These are phyloP conservation scores for Claviceps purpurea DNA, from an alignment of 2,329 filamentous ascomycete genomes.

Conservation along the genomic window DNA sequence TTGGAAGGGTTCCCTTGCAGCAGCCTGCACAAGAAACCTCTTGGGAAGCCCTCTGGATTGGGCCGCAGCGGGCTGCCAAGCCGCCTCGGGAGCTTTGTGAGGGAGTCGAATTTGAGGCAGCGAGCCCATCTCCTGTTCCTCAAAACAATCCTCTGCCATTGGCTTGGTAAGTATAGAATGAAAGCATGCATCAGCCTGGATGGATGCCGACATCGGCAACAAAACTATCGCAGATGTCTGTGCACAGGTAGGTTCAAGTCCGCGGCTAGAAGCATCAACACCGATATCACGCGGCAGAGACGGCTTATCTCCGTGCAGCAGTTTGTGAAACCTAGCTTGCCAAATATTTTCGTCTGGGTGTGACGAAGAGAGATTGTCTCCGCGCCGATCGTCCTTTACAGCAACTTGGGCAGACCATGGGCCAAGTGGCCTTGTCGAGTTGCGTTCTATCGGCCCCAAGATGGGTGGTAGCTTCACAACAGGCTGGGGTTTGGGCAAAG, in stretches of 20 bases:
- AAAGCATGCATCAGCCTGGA: constrained; percentile 22
- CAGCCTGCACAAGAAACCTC: constrained; percentile 31
- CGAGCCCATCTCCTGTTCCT: constrained; percentile 69
- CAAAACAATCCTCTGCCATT: constrained; percentile 68
- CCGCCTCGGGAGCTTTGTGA: constrained; percentile 43
- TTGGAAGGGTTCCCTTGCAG: constrained; percentile 21
- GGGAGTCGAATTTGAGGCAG: constrained; percentile 60
- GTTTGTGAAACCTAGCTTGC: constrained; percentile 74
- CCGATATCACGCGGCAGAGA: constrained; percentile 43
- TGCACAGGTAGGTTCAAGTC: constrained; percentile 39
- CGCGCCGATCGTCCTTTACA: constrained; percentile 18
- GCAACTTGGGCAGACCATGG: constrained; percentile 23
- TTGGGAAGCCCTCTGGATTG: constrained; percentile 41
- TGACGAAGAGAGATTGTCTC: constrained; percentile 9
- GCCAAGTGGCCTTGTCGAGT: constrained; percentile 15
- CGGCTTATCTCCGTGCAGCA: constrained; percentile 57
- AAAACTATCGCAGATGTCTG: constrained; percentile 54
- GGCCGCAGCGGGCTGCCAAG: constrained; percentile 46
- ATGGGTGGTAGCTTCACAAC: constrained; percentile 69
- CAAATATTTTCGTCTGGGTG: constrained; percentile 36
- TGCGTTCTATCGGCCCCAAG: constrained; percentile 11
- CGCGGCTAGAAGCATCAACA: constrained; percentile 55
- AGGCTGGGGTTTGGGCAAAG: constrained; percentile 55
- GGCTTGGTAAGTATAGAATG: constrained; percentile 45
- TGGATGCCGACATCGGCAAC: constrained; percentile 30